Evolutionary conservation across 179 eudicot genomes (phyloP).

Genomic region (Spinacia oleracea): DNA sequence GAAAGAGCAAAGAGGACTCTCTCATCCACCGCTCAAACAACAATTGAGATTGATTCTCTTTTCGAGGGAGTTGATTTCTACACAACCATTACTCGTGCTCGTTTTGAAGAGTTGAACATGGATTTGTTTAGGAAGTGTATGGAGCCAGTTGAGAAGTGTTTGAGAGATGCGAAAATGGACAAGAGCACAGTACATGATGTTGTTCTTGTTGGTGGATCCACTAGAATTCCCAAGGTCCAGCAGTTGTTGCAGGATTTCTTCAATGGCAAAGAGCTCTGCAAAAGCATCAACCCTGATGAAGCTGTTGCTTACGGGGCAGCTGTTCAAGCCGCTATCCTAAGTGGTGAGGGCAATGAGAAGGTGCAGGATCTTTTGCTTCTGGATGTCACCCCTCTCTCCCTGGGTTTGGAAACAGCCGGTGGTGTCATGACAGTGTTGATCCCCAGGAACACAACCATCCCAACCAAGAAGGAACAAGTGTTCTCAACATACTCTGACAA

Average conservation of each 20-base stretch:
- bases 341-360: slow-evolving; percentile 45
- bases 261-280: slow-evolving; percentile 68
- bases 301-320: slow-evolving; percentile 53
- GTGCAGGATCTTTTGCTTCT: slow-evolving; percentile 38
- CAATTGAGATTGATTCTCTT: slow-evolving; percentile 55
- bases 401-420: slow-evolving; percentile 26
- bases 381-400: slow-evolving; percentile 33
- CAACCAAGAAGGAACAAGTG: slow-evolving; percentile 33
- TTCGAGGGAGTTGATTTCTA: slow-evolving; percentile 56
- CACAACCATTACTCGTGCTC: slow-evolving; percentile 53
- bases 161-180: slow-evolving; percentile 66
- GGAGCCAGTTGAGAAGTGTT: slow-evolving; percentile 66
- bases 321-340: slow-evolving; percentile 41
- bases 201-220: slow-evolving; percentile 63
- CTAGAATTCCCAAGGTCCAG: slow-evolving; percentile 65
- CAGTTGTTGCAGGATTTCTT: slow-evolving; percentile 56
- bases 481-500: slow-evolving; percentile 31
- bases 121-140: slow-evolving; percentile 59
- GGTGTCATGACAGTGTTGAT: slow-evolving; percentile 32
- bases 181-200: slow-evolving; percentile 59
- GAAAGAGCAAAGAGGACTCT: slow-evolving; percentile 61
- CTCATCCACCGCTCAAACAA: slow-evolving; percentile 51
- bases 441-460: slow-evolving; percentile 33
- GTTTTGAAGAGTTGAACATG: slow-evolving; percentile 64
- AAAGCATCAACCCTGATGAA: slow-evolving; percentile 55